phyloP scores from a whole-genome alignment of 2,329 filamentous ascomycete genomes.

The Colletotrichum graminicola region DNA sequence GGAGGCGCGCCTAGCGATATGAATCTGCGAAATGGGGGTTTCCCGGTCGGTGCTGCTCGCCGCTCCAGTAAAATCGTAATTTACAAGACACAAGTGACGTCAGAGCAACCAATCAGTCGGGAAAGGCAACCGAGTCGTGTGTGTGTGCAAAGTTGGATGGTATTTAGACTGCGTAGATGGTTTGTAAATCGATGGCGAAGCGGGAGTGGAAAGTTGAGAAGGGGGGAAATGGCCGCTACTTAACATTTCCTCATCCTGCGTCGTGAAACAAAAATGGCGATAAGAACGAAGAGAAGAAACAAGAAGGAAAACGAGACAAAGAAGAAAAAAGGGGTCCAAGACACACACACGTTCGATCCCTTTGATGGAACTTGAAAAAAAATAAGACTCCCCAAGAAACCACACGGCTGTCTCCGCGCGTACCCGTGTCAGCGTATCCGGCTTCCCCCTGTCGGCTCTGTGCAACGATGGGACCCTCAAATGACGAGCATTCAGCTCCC shows the following conservation, averaged over 20 bases:
- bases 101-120: background rate
- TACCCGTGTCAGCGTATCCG: constrained; percentile 8
- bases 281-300: background rate
- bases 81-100: constrained; percentile 2
- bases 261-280: background rate
- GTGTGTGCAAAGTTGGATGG: background rate
- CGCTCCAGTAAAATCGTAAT: constrained; percentile 2
- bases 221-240: background rate
- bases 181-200: background rate
- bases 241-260: background rate
- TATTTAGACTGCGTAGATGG: background rate
- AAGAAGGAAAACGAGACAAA: background rate
- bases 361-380: background rate
- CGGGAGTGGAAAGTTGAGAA: background rate
- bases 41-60: background rate
- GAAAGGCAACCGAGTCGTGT: background rate
- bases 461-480: too few relatives aligned
- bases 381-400: background rate
- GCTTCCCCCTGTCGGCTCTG: background rate
- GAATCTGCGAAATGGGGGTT: too few relatives aligned
- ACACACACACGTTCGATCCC: background rate
- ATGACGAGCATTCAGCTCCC: constrained; percentile 3
- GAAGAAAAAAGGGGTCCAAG: background rate
- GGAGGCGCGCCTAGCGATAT: too few relatives aligned
- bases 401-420: constrained; percentile 4